Conservation (phyloP, 1,284 basidiomycete genomes). For the Neonothopanus nambi region DNA sequence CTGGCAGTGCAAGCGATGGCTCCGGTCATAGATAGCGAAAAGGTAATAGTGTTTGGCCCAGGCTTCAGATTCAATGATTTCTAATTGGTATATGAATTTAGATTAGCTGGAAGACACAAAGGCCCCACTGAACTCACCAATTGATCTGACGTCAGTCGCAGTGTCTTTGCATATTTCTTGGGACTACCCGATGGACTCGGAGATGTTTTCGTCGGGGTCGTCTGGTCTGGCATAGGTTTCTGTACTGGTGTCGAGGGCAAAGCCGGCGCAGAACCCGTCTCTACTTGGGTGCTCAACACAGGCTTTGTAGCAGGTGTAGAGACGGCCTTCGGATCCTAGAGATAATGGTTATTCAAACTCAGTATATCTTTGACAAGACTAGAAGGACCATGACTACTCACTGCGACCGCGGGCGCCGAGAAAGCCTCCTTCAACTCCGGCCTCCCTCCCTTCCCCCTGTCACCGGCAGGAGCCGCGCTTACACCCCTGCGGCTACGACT, state of each 20-base stretch:
- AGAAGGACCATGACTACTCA: conserved; percentile 4
- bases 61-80: conserved; percentile 86
- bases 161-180: conserved; percentile 84
- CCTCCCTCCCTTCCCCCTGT: conserved; percentile 20
- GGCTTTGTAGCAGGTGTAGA: not conserved
- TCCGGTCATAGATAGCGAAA: conserved; percentile 91
- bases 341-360: not conserved
- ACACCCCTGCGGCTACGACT: conserved; percentile 50
- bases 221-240: conserved; percentile 21
- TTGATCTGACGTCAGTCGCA: conserved; percentile 58
- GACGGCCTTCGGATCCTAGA: not conserved
- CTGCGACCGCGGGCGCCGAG: conserved; percentile 26
- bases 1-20: conserved; percentile 87
- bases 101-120: not conserved
- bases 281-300: not conserved
- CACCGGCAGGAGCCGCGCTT: not conserved
- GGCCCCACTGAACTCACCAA: conserved; percentile 16
- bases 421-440: conserved; percentile 30
- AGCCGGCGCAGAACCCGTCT: conserved; percentile 36
- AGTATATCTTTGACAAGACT: conserved; percentile 2
- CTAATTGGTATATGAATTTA: conserved; percentile 39
- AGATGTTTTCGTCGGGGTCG: conserved; percentile 13
- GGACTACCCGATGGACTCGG: conserved; percentile 4
- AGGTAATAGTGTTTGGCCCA: conserved; percentile 92
- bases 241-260: conserved; percentile 38